Base-by-base conservation (phyloP, 371 early-diverging fungal genomes). In the Mortierella sp. region DNA sequence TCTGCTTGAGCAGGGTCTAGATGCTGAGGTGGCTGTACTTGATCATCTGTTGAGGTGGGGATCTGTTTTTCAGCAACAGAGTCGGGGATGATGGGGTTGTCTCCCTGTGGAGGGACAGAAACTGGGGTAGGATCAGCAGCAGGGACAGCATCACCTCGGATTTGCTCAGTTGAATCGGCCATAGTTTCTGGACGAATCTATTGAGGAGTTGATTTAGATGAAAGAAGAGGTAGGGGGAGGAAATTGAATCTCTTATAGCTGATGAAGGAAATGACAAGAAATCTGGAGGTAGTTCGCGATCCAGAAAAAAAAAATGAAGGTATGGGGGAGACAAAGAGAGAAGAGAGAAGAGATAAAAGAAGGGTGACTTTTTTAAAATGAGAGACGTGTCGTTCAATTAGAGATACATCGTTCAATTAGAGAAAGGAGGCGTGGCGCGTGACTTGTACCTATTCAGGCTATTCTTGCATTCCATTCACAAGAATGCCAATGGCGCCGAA, bases 131-230 rank as follows among this genome's bases (percentile, higher is more conserved):
- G 62, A 60, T 48, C 69, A 21, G 22, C 60, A 33, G 59, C 53
- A 3, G 52, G 53, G 22, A 10, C 55, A 15, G 43, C 52, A 22
- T n/a, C 50, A 16, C 52, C 57, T 48, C 60, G 41, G 55, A 52
- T 50, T 74, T 63, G 58, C 21, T 74, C 57, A n/a, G 74, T 8
- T 40, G 50, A 57, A n/a, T 74, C 75, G n/a, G 69, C 33, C 75
- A 74, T 74, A 10, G 55, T 66, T 13, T 15, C 22, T 21, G 16
- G 24, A 28, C 32, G 55, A 55, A 28, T 55, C 22, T 28, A 32
- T 28, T 24, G 55, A 55, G 10, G 22, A 28, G 55, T 13, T 9
- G 21, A 21, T 13, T 24, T 24, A 55, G 16, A 6, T 28, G 16
- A 55, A 28, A 11, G 32, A 55, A 10, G 4, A 16, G 3, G 55